Conservation (phyloP, 257 asterid species). For the Przewalskia tangutica region DNA sequence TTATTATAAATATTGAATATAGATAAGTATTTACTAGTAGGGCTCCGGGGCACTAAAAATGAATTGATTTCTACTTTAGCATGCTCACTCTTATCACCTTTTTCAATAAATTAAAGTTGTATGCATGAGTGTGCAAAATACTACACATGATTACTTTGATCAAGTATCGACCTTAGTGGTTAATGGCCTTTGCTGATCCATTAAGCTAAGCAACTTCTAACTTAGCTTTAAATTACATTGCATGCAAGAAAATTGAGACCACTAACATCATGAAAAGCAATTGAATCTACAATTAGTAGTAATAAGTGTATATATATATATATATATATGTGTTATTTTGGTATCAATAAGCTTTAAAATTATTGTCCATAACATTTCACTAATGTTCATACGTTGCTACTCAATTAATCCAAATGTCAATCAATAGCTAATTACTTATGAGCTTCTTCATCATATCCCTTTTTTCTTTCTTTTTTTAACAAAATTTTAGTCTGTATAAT, state of each 20-base stretch:
- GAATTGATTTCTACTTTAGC: slow-evolving; percentile 9
- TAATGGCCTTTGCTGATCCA: slow-evolving; percentile 23
- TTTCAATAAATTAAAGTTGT: slow-evolving; percentile 1
- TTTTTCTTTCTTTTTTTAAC: too few relatives aligned
- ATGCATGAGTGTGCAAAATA: neutral
- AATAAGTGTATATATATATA: neutral
- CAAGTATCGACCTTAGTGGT: neutral
- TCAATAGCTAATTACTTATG: too few relatives aligned
- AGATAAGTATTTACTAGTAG: neutral
- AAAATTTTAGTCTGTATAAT: too few relatives aligned
- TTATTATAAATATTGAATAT: neutral
- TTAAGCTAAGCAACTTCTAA: slow-evolving; percentile 27
- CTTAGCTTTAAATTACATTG: neutral
- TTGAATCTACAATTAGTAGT: neutral
- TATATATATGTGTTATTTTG: too few relatives aligned
- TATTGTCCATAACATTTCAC: neutral
- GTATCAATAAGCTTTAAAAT: neutral
- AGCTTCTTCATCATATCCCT: too few relatives aligned
- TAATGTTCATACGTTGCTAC: neutral
- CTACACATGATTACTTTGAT: neutral
- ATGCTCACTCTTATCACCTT: slow-evolving; percentile 14
- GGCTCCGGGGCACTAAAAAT: neutral
- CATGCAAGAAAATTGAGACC: neutral
- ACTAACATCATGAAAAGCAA: neutral
- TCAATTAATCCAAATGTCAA: neutral